Conservation (phyloP, 2,329 filamentous ascomycete genomes). For the Neonectria punicea region DNA sequence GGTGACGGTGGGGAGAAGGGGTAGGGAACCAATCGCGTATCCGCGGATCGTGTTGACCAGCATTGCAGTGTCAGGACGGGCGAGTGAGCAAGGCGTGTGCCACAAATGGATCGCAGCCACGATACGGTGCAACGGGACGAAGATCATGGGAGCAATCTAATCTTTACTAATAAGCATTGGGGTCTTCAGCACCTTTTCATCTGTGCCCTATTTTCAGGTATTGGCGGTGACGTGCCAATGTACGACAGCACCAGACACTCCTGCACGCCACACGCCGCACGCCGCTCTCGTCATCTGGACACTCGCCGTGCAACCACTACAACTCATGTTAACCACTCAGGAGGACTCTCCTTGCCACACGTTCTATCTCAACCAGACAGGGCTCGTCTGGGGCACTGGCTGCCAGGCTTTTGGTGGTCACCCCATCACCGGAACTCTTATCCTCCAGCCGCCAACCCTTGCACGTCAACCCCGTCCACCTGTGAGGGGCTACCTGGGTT, state of each 20-base stretch:
- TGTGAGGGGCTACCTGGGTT: constrained; percentile 17
- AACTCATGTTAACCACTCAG: constrained; percentile 26
- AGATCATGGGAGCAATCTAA: constrained; percentile 16
- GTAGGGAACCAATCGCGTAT: not conserved
- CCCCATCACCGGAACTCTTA: constrained; percentile 26
- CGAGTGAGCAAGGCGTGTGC: constrained; percentile 5
- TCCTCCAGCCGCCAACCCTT: constrained; percentile 24
- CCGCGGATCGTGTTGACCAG: constrained; percentile 9
- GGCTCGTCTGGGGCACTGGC: constrained; percentile 18
- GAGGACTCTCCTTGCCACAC: constrained; percentile 26
- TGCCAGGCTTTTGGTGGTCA: constrained; percentile 28
- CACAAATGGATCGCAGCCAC: constrained; percentile 13
- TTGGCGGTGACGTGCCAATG: constrained; percentile 20
- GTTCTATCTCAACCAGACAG: constrained; percentile 15
- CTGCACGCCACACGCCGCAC: constrained; percentile 31
- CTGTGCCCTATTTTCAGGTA: constrained; percentile 11
- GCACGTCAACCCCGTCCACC: constrained; percentile 2
- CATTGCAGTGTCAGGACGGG: constrained; percentile 9
- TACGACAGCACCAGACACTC: constrained; percentile 32
- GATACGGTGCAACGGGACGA: constrained; percentile 13
- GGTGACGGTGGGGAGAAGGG: constrained; percentile 11
- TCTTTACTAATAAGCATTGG: not conserved
- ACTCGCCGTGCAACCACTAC: constrained; percentile 35
- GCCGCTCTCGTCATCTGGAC: constrained; percentile 43
- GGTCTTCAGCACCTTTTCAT: constrained; percentile 1